Evolutionary conservation across 495 filamentous ascomycete genomes (phyloP).

Genomic region (Penicillium desertorum): DNA sequence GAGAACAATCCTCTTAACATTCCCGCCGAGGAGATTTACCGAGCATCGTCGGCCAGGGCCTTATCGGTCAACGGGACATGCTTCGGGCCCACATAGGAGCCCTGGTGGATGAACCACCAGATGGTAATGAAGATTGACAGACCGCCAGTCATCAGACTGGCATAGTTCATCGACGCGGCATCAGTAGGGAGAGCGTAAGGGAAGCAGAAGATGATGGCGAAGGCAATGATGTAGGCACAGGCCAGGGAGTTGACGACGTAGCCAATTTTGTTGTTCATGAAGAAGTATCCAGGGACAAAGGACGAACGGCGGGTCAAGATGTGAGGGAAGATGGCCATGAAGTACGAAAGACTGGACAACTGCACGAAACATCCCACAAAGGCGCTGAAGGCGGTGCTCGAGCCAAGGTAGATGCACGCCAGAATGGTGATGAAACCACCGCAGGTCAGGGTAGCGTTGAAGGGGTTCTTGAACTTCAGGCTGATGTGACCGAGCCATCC

Average conservation of each 20-base stretch:
- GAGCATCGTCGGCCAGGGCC: slow-evolving; percentile 28
- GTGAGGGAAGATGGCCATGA: slow-evolving; percentile 73
- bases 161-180: slow-evolving; percentile 68
- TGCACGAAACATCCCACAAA: slow-evolving; percentile 72
- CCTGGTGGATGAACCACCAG: slow-evolving; percentile 43
- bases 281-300: slow-evolving; percentile 68
- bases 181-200: slow-evolving; percentile 59
- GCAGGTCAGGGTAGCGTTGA: slow-evolving; percentile 64
- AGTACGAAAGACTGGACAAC: slow-evolving; percentile 69
- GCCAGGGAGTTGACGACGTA: slow-evolving; percentile 58
- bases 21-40: slow-evolving; percentile 16
- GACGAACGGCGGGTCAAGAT: slow-evolving; percentile 62
- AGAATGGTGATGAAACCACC: slow-evolving; percentile 62
- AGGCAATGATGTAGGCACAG: slow-evolving; percentile 64
- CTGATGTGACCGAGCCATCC: slow-evolving; percentile 42
- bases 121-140: slow-evolving; percentile 47
- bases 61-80: slow-evolving; percentile 41
- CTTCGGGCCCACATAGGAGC: slow-evolving; percentile 39
- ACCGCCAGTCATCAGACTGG: slow-evolving; percentile 63
- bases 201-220: slow-evolving; percentile 79
- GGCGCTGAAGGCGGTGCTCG: slow-evolving; percentile 70
- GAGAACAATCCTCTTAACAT: slow-evolving; percentile 7
- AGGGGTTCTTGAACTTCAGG: slow-evolving; percentile 57
- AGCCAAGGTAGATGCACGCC: slow-evolving; percentile 73
- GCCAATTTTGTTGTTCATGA: slow-evolving; percentile 59